Percentiles rank a stretch among this genome's conserved stretches.
Evolutionary conservation across 768 basidiomycete genomes (phyloP).

Genomic region (Pleurotus cornucopiae): DNA sequence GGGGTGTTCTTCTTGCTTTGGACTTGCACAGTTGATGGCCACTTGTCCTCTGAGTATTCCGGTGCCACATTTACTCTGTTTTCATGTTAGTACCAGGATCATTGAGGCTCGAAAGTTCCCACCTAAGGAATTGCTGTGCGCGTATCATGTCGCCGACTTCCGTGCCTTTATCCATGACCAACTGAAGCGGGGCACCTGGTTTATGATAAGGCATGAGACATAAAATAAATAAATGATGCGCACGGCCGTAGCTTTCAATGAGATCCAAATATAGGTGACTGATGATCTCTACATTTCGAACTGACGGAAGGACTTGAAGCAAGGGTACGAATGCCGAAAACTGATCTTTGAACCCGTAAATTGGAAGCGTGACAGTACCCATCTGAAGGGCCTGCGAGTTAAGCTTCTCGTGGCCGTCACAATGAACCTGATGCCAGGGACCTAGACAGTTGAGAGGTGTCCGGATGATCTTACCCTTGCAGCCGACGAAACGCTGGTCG

Average conservation of each 20-base stretch:
- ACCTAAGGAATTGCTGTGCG: no score
- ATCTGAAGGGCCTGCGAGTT: conserved; percentile 17
- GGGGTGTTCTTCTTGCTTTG: no score
- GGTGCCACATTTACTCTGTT: no score
- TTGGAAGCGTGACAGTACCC: conserved; percentile 16
- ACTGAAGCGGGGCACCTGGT: conserved; percentile 16
- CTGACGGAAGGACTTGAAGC: conserved; percentile 16
- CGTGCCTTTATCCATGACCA: conserved; percentile 12
- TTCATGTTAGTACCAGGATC: no score
- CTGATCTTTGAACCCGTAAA: conserved; percentile 19
- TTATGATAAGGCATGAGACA: background rate
- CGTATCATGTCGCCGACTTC: background rate
- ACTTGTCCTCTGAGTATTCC: no score
- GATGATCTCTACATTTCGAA: conserved; percentile 12
- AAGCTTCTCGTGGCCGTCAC: conserved; percentile 24
- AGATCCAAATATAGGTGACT: conserved; percentile 20
- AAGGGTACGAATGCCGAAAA: conserved; percentile 12
- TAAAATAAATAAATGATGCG: no score
- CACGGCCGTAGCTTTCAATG: conserved; percentile 6
- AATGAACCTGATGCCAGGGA: conserved; percentile 16
- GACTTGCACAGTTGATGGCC: no score
- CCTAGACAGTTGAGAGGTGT: conserved; percentile 12
- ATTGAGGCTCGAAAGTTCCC: no score
- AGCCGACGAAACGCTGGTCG: no score
- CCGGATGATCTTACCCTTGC: background rate